These are phyloP conservation scores for Coelomomyces lativittatus DNA, from an alignment of 371 early-diverging fungal genomes.

Conservation along the genomic window DNA sequence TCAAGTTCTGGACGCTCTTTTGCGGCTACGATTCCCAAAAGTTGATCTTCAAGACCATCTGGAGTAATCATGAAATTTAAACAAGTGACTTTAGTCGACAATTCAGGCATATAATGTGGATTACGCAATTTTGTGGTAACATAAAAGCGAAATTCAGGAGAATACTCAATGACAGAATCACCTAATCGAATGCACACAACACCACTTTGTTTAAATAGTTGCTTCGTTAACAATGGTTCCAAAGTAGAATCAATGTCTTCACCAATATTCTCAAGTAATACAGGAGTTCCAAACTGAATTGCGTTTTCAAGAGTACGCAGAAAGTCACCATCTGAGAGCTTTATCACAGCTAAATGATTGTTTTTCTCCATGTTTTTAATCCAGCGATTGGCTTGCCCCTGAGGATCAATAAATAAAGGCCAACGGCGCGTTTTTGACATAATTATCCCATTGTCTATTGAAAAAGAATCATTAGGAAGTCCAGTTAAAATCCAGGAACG, in stretches of 20 bases:
- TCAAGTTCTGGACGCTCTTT: slow-evolving; percentile 40
- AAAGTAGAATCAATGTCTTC: slow-evolving; percentile 35
- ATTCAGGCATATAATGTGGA: slow-evolving; percentile 38
- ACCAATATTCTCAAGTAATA: slow-evolving; percentile 27
- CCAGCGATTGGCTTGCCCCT: slow-evolving; percentile 45
- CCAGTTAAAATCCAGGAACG: slow-evolving; percentile 20
- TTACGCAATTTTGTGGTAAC: slow-evolving; percentile 41
- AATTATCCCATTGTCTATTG: slow-evolving; percentile 36
- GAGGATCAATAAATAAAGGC: slow-evolving; percentile 42
- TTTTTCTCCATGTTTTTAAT: slow-evolving; percentile 39
- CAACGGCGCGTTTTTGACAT: slow-evolving; percentile 30
- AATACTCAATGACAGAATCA: slow-evolving; percentile 33
- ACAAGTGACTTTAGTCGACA: slow-evolving; percentile 29
- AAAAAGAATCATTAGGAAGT: slow-evolving; percentile 26
- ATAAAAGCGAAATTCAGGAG: slow-evolving; percentile 35
- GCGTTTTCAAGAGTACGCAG: slow-evolving; percentile 37
- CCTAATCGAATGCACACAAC: slow-evolving; percentile 32
- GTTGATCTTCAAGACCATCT: slow-evolving; percentile 35
- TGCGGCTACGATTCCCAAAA: slow-evolving; percentile 35
- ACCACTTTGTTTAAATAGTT: slow-evolving; percentile 32
- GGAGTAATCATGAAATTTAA: slow-evolving; percentile 43
- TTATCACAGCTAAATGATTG: slow-evolving; percentile 25
- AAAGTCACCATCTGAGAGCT: slow-evolving; percentile 35
- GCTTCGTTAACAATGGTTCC: slow-evolving; percentile 29
- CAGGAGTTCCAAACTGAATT: slow-evolving; percentile 38